Evolutionary conservation across 139 green algal genomes (phyloP).

Genomic region (Trebouxia sp.): DNA sequence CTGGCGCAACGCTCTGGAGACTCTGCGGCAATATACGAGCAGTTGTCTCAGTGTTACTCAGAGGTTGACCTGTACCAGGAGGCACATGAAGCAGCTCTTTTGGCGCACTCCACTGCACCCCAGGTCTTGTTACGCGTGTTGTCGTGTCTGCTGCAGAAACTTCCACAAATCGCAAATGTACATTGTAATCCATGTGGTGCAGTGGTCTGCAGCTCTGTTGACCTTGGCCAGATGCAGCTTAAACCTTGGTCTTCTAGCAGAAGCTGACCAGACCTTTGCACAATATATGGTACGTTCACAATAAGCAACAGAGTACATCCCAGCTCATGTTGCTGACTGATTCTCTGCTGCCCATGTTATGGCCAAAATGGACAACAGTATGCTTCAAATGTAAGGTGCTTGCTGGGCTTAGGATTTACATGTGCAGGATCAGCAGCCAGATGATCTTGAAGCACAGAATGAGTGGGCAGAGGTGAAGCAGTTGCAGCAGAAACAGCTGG

Average conservation of each 20-base stretch:
- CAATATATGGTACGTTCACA: neutral
- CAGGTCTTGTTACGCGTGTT: conserved; percentile 1
- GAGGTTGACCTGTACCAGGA: conserved; percentile 23
- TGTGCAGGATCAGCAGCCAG: conserved; percentile 14
- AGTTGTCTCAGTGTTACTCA: conserved; percentile 45
- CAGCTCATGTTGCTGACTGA: no score
- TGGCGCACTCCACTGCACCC: conserved; percentile 26
- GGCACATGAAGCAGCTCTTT: conserved; percentile 28
- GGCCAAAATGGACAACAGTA: no score
- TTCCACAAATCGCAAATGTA: neutral
- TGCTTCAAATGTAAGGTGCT: no score
- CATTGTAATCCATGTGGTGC: neutral
- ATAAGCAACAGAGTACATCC: no score
- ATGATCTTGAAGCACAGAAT: neutral
- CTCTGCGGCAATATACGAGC: conserved; percentile 37
- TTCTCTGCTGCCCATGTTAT: no score
- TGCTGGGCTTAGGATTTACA: no score
- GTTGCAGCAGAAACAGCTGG: conserved; percentile 33
- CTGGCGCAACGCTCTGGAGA: neutral
- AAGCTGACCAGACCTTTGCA: neutral
- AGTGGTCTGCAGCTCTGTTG: conserved; percentile 31
- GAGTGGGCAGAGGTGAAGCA: conserved; percentile 25
- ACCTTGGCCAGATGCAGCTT: conserved; percentile 31
- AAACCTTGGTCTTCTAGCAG: conserved; percentile 26
- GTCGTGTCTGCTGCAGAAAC: neutral